These are phyloP conservation scores for Aureobasidium sp. DNA, from an alignment of 2,329 filamentous ascomycete species.

Conservation along the genomic window DNA sequence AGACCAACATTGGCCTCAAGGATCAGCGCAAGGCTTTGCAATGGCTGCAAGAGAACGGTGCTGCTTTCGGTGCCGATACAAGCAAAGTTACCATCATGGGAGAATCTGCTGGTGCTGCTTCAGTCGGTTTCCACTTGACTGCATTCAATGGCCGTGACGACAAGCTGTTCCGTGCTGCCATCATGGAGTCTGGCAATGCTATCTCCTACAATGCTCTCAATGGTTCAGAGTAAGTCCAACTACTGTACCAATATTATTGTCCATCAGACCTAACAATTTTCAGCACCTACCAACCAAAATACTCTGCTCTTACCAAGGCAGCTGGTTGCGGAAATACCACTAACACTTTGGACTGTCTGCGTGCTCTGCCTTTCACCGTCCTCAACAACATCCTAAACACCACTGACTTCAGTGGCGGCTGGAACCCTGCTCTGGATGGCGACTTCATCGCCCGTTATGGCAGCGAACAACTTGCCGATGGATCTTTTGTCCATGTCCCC, in stretches of 20 bases:
- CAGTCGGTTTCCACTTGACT: slow-evolving; percentile 38
- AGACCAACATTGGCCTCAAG: slow-evolving; percentile 40
- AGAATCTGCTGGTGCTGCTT: slow-evolving; percentile 35
- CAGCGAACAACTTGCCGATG: slow-evolving; percentile 46
- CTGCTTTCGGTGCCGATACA: slow-evolving; percentile 30
- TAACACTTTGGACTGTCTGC: slow-evolving; percentile 59
- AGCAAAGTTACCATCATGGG: slow-evolving; percentile 38
- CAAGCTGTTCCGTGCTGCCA: slow-evolving; percentile 37
- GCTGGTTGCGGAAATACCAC: slow-evolving; percentile 50
- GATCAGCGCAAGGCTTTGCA: slow-evolving; percentile 38
- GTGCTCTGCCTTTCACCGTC: slow-evolving; percentile 30
- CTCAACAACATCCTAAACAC: slow-evolving; percentile 24
- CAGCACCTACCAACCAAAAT: slow-evolving; percentile 44
- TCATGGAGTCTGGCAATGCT: slow-evolving; percentile 37
- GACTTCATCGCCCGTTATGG: slow-evolving; percentile 47
- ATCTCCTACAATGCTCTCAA: slow-evolving; percentile 24
- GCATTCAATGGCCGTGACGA: slow-evolving; percentile 42
- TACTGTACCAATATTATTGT: slow-evolving; percentile 21
- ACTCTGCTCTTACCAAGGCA: slow-evolving; percentile 51
- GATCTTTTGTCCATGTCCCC: slow-evolving; percentile 52
- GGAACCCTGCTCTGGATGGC: slow-evolving; percentile 44
- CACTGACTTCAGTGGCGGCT: slow-evolving; percentile 27
- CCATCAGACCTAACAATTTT: slow-evolving; percentile 14
- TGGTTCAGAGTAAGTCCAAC: slow-evolving; percentile 25
- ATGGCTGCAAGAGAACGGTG: slow-evolving; percentile 37